Evolutionary conservation across 164 flowering plant genomes (phyloP), one percentile per base, ranked within the genome.

Genomic region (Amborella trichopoda): DNA sequence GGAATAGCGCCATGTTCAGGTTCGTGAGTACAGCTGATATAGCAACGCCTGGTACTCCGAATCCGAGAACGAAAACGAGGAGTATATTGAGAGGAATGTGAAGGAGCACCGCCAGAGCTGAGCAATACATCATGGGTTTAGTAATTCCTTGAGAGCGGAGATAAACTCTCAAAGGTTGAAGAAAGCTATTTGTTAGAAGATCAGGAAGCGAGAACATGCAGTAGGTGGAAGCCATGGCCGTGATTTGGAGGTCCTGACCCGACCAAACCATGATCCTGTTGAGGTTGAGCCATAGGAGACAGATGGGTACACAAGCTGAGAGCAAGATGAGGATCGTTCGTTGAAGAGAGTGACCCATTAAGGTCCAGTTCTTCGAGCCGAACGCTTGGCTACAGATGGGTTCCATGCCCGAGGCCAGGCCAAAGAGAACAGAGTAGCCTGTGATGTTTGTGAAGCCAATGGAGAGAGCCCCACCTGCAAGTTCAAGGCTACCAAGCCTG

Each of bases 381-480:
- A 67, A 80, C 26, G 98, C 98, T 63, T 83, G 96, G 66, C 84
- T 70, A 55, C 93, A 77, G 2, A 91, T 82, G 3, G 98, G 98
- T 46, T 91, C 98, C 14, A 91, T 68, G 5, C 96, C 98, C 9
- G 94, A 76, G 6, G 98, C 93, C 3, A 91, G 64, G 4, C 96
- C 98, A 39, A 71, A 68, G 18, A 91, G 59, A 26, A 91, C 85
- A 16, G 96, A 91, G 78, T 86, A 87, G 16, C 98, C 99, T 2
- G 98, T 83, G 41, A 90, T 90, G 73, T 81, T 90, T 16, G 98
- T 88, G 68, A 90, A 86, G 21, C 96, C 83, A 36, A 91, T 81
- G 6, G 98, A 75, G 6, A 91, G 76, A 3, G 96, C 84, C 4
- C 98, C 96, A 0, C 98, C 98, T 26, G 98, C 91, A 0, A 91